Percentiles rank a stretch among this genome's conserved stretches.
Conservation (phyloP, 2,329 filamentous ascomycete genomes). For the Pseudogymnoascus sp. region DNA sequence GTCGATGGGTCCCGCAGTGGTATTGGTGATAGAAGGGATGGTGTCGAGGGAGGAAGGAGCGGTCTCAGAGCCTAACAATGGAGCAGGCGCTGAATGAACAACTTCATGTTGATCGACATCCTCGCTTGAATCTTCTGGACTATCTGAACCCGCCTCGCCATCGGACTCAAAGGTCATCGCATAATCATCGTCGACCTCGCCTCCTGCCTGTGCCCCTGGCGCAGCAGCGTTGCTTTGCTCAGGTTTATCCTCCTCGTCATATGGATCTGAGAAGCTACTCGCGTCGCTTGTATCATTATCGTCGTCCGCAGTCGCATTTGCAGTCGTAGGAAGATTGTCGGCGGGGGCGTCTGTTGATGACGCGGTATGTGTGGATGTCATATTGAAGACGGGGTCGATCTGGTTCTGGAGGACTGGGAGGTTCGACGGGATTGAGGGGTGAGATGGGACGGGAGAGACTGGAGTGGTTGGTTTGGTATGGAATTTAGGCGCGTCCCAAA, state of each 20-base stretch:
- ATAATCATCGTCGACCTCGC: conserved; percentile 30
- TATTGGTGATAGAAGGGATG: conserved; percentile 4
- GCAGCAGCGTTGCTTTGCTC: conserved; percentile 7
- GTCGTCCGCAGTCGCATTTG: conserved; percentile 10
- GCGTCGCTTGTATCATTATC: conserved; percentile 23
- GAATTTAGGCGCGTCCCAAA: conserved; percentile 45
- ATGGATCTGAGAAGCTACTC: conserved; percentile 27
- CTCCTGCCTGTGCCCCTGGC: conserved; percentile 15
- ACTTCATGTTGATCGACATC: conserved; percentile 23
- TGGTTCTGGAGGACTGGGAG: conserved; percentile 64
- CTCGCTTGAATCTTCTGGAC: conserved; percentile 26
- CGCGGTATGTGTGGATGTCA: conserved; percentile 51
- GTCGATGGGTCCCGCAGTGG: conserved; percentile 8
- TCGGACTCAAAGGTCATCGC: conserved; percentile 32
- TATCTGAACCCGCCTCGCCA: conserved; percentile 27
- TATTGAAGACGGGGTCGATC: conserved; percentile 64
- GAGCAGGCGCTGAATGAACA: conserved; percentile 17
- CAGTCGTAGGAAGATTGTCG: conserved; percentile 12
- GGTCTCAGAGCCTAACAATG: conserved; percentile 19
- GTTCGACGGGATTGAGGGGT: conserved; percentile 58
- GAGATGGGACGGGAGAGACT: conserved; percentile 62
- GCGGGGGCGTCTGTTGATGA: conserved; percentile 19
- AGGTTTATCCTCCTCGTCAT: conserved; percentile 17
- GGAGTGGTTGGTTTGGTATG: conserved; percentile 59
- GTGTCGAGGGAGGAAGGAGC: conserved; percentile 16